Conservation (phyloP, 2,329 filamentous ascomycete genomes). For the Ustulina deusta region DNA sequence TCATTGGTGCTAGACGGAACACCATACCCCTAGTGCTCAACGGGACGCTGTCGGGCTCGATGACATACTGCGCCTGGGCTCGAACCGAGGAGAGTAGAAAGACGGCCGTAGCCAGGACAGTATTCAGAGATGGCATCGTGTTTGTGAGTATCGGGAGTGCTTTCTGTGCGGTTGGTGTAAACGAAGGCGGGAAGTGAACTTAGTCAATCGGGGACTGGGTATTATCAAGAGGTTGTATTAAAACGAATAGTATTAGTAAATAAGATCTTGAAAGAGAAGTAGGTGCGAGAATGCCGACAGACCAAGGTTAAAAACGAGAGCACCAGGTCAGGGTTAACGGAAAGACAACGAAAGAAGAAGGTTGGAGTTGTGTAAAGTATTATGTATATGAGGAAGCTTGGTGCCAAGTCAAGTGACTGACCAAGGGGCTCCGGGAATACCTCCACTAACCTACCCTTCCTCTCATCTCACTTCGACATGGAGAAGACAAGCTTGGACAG, state of each 20-base stretch:
- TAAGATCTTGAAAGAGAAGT: slow-evolving; percentile 17
- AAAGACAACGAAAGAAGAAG: slow-evolving; percentile 33
- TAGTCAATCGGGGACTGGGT: slow-evolving; percentile 10
- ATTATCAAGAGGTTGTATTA: slow-evolving; percentile 24
- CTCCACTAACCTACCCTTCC: background rate
- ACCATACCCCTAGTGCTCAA: slow-evolving; percentile 64
- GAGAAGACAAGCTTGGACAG: slow-evolving; percentile 21
- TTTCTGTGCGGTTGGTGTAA: slow-evolving; percentile 12
- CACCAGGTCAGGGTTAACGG: slow-evolving; percentile 30
- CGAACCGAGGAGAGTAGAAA: slow-evolving; percentile 65
- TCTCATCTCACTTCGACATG: slow-evolving; percentile 24
- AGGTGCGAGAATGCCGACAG: slow-evolving; percentile 29
- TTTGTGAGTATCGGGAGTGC: background rate
- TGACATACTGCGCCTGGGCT: slow-evolving; percentile 63
- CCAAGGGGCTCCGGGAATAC: slow-evolving; percentile 35
- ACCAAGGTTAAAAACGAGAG: slow-evolving; percentile 34
- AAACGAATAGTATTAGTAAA: slow-evolving; percentile 28
- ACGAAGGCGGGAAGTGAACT: slow-evolving; percentile 21
- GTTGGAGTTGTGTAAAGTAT: slow-evolving; percentile 22
- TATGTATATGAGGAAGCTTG: slow-evolving; percentile 12
- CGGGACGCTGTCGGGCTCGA: slow-evolving; percentile 72
- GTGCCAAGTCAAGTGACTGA: slow-evolving; percentile 10
- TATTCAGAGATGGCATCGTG: slow-evolving; percentile 67
- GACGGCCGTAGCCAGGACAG: slow-evolving; percentile 66
- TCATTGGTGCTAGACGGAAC: background rate